Evolutionary conservation across 352 stramenopile genomes (phyloP).

Genomic region (Phytophthora parvispora): DNA sequence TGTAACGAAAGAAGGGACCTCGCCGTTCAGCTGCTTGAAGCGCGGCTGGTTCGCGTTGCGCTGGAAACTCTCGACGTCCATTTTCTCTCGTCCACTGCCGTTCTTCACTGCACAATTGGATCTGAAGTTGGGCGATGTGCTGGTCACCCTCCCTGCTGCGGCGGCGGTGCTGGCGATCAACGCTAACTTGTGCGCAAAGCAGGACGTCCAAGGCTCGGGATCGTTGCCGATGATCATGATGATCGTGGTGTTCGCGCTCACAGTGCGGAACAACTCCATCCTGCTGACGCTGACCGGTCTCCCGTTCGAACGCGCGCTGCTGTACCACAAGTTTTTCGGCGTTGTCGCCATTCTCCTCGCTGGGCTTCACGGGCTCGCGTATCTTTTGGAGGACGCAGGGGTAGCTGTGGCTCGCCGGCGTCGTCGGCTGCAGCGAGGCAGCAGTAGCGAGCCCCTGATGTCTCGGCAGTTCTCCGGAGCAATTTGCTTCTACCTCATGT

Average conservation of each 20-base stretch:
- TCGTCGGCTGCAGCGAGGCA: background rate
- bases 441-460: background rate
- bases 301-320: conserved; percentile 49
- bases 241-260: conserved; percentile 42
- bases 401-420: conserved; percentile 2
- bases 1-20: background rate
- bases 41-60: conserved; percentile 27
- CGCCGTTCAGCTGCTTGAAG: conserved; percentile 15
- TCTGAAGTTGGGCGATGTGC: conserved; percentile 45
- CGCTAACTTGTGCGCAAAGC: background rate
- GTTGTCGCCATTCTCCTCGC: conserved; percentile 35
- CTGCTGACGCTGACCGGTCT: conserved; percentile 44
- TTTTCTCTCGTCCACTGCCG: conserved; percentile 32
- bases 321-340: conserved; percentile 61
- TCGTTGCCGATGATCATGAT: conserved; percentile 37
- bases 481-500: conserved; percentile 39
- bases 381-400: conserved; percentile 26
- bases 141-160: conserved; percentile 30
- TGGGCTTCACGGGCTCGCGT: conserved; percentile 43
- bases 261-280: conserved; percentile 59
- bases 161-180: conserved; percentile 23
- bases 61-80: conserved; percentile 17
- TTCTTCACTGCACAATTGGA: conserved; percentile 33
- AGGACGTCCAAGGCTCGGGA: conserved; percentile 24
- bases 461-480: conserved; percentile 3